Conservation (phyloP, 192 early-diverging fungal species). For the Podila clonocystis region DNA sequence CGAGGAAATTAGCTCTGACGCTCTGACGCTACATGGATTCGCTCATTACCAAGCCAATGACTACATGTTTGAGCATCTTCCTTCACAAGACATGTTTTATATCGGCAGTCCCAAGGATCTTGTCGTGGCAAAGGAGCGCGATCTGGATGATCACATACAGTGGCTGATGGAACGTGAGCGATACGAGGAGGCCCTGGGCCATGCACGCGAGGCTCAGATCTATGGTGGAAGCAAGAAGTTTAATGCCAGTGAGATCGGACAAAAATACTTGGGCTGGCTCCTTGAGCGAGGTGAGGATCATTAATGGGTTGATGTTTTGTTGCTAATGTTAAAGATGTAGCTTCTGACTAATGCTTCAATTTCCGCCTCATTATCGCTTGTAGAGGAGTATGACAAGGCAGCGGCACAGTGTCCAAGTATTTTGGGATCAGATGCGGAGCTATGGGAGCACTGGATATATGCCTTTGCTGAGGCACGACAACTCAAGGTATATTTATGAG, state of each 20-base stretch:
- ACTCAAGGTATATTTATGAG: conserved; percentile 59
- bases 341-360: conserved; percentile 23
- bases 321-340: not conserved
- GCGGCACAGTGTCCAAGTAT: conserved; percentile 80
- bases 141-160: conserved; percentile 91
- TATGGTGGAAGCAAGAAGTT: conserved; percentile 68
- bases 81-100: conserved; percentile 86
- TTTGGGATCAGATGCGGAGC: conserved; percentile 68
- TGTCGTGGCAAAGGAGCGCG: conserved; percentile 88
- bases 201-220: conserved; percentile 66
- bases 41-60: conserved; percentile 93
- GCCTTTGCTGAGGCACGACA: conserved; percentile 84
- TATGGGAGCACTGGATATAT: conserved; percentile 95
- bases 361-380: conserved; percentile 1
- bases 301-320: not conserved
- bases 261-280: conserved; percentile 82
- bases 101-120: conserved; percentile 96
- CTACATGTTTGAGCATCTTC: conserved; percentile 82
- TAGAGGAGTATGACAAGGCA: conserved; percentile 71
- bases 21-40: conserved; percentile 85
- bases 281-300: conserved; percentile 66
- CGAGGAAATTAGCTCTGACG: conserved; percentile 90
- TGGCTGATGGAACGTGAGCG: conserved; percentile 87
- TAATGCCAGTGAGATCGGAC: conserved; percentile 80
- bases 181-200: conserved; percentile 83